Base-by-base conservation (phyloP, 768 basidiomycete species). In the Rhodosporidiobolus odoratus region DNA sequence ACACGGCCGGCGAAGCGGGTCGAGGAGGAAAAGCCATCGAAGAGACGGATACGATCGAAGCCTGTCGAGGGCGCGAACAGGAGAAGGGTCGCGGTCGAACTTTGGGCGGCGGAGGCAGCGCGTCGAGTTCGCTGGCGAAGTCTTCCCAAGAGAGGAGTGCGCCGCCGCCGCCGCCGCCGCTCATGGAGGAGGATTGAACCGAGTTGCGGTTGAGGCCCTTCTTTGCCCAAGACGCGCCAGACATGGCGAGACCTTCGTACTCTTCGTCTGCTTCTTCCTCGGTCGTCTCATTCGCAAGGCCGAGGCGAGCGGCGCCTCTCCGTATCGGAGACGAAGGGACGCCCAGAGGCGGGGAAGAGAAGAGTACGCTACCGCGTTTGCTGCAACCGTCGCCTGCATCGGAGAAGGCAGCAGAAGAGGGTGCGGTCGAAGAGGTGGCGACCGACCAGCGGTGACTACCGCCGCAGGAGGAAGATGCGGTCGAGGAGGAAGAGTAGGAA, bases 371-470 rank as follows among this genome's bases (percentile, higher is more conserved):
- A 12, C 69, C 69, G 15, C 69, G 62, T 19, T 63, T 58, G 25
- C 50, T 56, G 50, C 43, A 53, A 40, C 5, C 3, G 64, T 47
- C 62, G 19, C 63, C 58, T 10, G 50, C 52, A 32, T 60, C 62
- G 19, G 64, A 65, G 25, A 40, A 62, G 47, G 47, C 56, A 48
- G 40, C 48, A 8, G 62, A 64, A 1, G 68, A 66, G 15, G 69
- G 64, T 30, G 64, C 68, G 16, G 69, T 71, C 57, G 69, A 73
- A 8, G 70, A 67, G 8, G 71, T 68, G 17, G 67, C 73, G n/a
- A 74, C 71, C 38, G 58, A 64, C 69, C 69, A 71, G 30, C 66
- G 65, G 60, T 68, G 58, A 19, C 52, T 72, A 67, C 60, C 58
- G 54, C 40, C 32, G 32, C 50, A 50, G 25, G 67, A 68, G 23